Evolutionary conservation across 768 basidiomycete genomes (phyloP).

Genomic region (Infundibulicybe gibba): DNA sequence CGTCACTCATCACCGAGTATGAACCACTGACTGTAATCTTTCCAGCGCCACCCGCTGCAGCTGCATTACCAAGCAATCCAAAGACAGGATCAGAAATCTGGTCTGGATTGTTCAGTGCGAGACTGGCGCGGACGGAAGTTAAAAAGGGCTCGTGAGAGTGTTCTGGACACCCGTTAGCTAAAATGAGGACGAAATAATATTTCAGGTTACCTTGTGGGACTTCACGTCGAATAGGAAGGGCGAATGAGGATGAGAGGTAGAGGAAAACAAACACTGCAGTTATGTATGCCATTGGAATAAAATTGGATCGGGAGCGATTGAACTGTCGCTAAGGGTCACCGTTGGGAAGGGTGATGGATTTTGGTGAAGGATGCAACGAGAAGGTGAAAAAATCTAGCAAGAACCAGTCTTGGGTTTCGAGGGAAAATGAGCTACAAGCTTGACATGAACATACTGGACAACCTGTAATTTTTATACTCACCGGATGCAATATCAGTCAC

Average conservation of each 20-base stretch:
- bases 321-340: constrained; percentile 16
- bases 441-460: constrained; percentile 2
- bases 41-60: constrained; percentile 52
- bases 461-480: not conserved
- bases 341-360: not conserved
- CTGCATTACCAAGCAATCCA: constrained; percentile 60
- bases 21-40: constrained; percentile 41
- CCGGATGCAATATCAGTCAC: no score
- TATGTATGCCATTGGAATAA: constrained; percentile 27
- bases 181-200: not conserved
- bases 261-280: constrained; percentile 30
- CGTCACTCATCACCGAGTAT: not conserved
- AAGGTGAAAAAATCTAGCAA: constrained; percentile 30
- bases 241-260: constrained; percentile 27
- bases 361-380: constrained; percentile 17
- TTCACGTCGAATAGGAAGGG: constrained; percentile 51
- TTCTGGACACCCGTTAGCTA: constrained; percentile 30
- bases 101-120: constrained; percentile 55
- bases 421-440: constrained; percentile 27
- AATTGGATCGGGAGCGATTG: constrained; percentile 11
- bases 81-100: constrained; percentile 60
- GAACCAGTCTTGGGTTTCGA: constrained; percentile 52
- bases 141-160: constrained; percentile 64
- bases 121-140: constrained; percentile 42
- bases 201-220: constrained; percentile 55